Conservation (phyloP, 176 grass and related monocot genomes). For the Rhynchospora tenuis region DNA sequence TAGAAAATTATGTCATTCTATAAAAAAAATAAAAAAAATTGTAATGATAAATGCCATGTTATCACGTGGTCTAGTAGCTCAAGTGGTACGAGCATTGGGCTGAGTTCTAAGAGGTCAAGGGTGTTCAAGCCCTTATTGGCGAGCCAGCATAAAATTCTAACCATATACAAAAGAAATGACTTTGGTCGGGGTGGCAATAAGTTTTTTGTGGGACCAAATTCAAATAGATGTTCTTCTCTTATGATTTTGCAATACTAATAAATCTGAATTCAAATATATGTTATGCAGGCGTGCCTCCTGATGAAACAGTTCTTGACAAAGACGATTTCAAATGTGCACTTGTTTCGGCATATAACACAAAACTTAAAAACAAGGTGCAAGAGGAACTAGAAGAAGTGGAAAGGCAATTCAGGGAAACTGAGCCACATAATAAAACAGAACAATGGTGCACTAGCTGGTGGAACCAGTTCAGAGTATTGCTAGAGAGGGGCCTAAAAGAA, state of each 20-base stretch:
- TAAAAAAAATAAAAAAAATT: too few relatives aligned
- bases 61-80: too few relatives aligned
- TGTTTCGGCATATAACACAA: slow-evolving; percentile 18
- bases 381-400: slow-evolving; percentile 23
- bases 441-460: slow-evolving; percentile 44
- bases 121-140: too few relatives aligned
- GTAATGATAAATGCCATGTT: too few relatives aligned
- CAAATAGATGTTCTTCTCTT: neutral
- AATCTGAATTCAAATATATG: neutral
- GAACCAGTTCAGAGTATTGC: slow-evolving; percentile 39
- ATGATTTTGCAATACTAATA: neutral
- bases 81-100: too few relatives aligned
- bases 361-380: slow-evolving; percentile 7
- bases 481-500: slow-evolving; percentile 40
- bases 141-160: too few relatives aligned
- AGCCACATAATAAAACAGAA: slow-evolving; percentile 7
- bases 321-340: slow-evolving; percentile 23
- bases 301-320: slow-evolving; percentile 11
- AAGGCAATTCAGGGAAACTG: slow-evolving; percentile 2
- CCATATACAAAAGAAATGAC: too few relatives aligned
- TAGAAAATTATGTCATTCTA: too few relatives aligned
- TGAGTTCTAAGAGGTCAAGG: too few relatives aligned
- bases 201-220: too few relatives aligned
- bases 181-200: too few relatives aligned
- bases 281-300: slow-evolving; percentile 14